phyloP scores from a whole-genome alignment of 768 basidiomycete genomes.

The Dentipellis sp. region DNA sequence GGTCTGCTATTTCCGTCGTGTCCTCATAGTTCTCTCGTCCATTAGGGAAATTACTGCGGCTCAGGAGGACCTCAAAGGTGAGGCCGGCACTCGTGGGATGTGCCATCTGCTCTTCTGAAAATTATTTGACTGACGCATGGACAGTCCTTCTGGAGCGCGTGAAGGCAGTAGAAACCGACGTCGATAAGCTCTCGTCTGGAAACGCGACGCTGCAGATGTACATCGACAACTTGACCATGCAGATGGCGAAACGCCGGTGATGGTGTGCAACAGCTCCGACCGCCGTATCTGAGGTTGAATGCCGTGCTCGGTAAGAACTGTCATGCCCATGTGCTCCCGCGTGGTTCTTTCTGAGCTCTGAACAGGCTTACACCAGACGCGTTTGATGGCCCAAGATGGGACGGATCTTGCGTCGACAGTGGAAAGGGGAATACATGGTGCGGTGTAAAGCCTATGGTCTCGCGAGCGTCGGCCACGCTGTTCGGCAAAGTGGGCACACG shows the following conservation, averaged over 20 bases:
- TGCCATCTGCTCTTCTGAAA: background rate
- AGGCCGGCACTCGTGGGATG: slow-evolving; percentile 15
- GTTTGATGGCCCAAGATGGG: too few relatives aligned
- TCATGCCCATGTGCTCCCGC: too few relatives aligned
- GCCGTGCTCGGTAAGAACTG: too few relatives aligned
- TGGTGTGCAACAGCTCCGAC: too few relatives aligned
- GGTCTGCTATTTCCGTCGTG: background rate
- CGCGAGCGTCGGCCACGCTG: too few relatives aligned
- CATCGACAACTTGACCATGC: slow-evolving; percentile 81
- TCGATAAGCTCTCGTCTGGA: slow-evolving; percentile 71
- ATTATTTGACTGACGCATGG: background rate
- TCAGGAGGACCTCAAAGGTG: slow-evolving; percentile 73
- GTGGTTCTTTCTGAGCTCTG: too few relatives aligned
- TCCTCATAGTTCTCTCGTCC: background rate
- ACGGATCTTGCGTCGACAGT: too few relatives aligned
- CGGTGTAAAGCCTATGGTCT: too few relatives aligned
- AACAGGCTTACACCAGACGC: too few relatives aligned
- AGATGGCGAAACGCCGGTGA: slow-evolving; percentile 75
- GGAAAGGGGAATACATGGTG: too few relatives aligned
- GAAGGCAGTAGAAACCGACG: slow-evolving; percentile 61
- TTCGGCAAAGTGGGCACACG: too few relatives aligned
- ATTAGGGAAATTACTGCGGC: slow-evolving; percentile 64
- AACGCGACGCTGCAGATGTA: slow-evolving; percentile 84
- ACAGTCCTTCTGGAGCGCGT: slow-evolving; percentile 61
- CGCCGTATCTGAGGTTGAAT: too few relatives aligned